Evolutionary conservation across 2,329 filamentous ascomycete genomes (phyloP), one percentile per base, ranked within the genome.

Genomic region (Pseudonectria buxi): DNA sequence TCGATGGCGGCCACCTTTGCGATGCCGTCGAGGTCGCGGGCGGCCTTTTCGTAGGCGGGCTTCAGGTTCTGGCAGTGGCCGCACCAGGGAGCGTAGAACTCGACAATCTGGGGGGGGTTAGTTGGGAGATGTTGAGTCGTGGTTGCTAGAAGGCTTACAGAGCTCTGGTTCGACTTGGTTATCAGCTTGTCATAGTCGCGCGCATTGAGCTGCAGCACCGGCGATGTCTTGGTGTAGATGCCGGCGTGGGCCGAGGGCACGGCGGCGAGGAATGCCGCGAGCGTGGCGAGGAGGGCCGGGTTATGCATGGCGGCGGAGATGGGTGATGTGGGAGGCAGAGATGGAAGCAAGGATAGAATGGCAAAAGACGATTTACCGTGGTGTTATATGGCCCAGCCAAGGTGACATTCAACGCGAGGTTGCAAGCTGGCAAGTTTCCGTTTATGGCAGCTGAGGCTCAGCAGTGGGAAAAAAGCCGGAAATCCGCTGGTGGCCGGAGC

Each of bases 31-130:
- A 98, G 81, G 52, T 81, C 87, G 54, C 83, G 84, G 50, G 92
- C 92, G 2, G 82, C 89, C 63, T 95, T 95, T 63, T 96, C 90
- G 65, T 92, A 98, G 29, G 86, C 86, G 3, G 89, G 90, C 66
- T 95, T 89, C 54, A 98, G 82, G 65, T 84, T 95, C 65, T 95
- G 76, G 69, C 92, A 98, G 66, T 96, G 92, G 28, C 90, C 92
- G 55, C 92, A 96, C 90, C 90, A 96, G 15, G 90, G 90, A 7
- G 90, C 90, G 56, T 95, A 96, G 73, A 96, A 96, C 65, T 89
- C 86, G 58, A 79, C 65, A 30, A 79, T 73, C 73, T 80, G 47
- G 6, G 30, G 28, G 14, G 22, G 33, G 26, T 32, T 38, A 37
- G 32, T 34, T 35, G 29, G 27, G 26, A n/a, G n/a, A n/a, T n/a